These are phyloP conservation scores for Aspergillus terreus DNA, from an alignment of 2,329 filamentous ascomycete genomes.

Conservation along the genomic window DNA sequence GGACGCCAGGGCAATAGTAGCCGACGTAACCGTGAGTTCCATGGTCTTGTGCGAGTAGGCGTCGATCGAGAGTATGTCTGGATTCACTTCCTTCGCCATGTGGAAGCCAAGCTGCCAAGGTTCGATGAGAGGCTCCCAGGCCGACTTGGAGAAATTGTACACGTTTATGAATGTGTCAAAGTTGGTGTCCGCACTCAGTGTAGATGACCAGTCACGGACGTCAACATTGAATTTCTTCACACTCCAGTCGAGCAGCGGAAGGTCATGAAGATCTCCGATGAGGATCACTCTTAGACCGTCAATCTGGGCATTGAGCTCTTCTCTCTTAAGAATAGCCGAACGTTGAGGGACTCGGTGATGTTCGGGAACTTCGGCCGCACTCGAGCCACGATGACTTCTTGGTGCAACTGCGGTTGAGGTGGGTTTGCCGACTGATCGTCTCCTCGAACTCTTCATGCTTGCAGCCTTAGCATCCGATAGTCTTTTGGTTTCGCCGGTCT, in stretches of 20 bases:
- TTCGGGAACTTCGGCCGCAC: constrained; percentile 32
- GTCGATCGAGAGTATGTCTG: constrained; percentile 76
- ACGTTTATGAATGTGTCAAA: constrained; percentile 94
- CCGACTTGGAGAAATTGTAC: constrained; percentile 98
- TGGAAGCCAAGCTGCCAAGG: constrained; percentile 95
- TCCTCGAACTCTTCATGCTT: constrained; percentile 39
- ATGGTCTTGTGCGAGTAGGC: constrained; percentile 84
- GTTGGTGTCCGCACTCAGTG: constrained; percentile 80
- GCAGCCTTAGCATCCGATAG: constrained; percentile 42
- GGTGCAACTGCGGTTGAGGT: constrained; percentile 43
- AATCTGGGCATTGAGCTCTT: constrained; percentile 80
- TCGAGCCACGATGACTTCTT: constrained; percentile 46
- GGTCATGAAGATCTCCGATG: constrained; percentile 91
- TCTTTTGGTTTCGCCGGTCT: constrained; percentile 53
- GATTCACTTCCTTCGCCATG: constrained; percentile 71
- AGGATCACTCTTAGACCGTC: constrained; percentile 88
- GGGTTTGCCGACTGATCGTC: constrained; percentile 44
- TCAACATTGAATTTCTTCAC: constrained; percentile 84
- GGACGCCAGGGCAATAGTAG: constrained; percentile 86
- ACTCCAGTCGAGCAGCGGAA: constrained; percentile 90
- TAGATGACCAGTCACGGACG: constrained; percentile 86
- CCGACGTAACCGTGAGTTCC: constrained; percentile 88
- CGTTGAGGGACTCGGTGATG: constrained; percentile 36
- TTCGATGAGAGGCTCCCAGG: constrained; percentile 94
- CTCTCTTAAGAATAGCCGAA: constrained; percentile 59